Evolutionary conservation across 208 protist species (phyloP).

Genomic region (Endotrypanum monterogeii): DNA sequence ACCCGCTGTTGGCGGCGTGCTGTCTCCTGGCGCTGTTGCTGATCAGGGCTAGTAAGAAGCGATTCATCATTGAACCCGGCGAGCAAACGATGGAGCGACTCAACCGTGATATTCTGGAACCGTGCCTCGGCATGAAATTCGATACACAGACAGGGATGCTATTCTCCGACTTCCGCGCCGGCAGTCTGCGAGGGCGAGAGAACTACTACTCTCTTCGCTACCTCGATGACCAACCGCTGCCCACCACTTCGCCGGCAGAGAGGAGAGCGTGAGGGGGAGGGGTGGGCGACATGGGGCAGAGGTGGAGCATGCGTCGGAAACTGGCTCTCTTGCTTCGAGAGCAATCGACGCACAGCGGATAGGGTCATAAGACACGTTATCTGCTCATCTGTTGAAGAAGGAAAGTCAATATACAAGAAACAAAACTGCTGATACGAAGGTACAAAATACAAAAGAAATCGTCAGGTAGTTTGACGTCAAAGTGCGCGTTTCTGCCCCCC

Average conservation of each 20-base stretch:
- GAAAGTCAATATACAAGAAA: background rate
- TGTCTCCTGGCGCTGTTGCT: conserved; percentile 61
- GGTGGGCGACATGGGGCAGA: background rate
- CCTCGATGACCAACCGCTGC: conserved; percentile 11
- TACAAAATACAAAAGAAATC: background rate
- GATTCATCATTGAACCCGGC: conserved; percentile 81
- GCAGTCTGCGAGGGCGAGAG: conserved; percentile 25
- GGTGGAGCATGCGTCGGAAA: background rate
- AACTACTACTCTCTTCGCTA: conserved; percentile 68
- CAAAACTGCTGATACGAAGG: background rate
- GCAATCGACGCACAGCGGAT: too few species aligned
- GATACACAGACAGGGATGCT: conserved; percentile 70
- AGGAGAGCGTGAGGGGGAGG: background rate
- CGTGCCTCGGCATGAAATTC: conserved; percentile 82
- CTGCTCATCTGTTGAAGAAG: background rate
- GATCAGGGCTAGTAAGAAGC: conserved; percentile 68
- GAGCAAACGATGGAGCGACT: conserved; percentile 74
- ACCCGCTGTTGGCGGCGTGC: conserved; percentile 32
- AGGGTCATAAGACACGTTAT: too few species aligned
- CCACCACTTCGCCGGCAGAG: background rate
- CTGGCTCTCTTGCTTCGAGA: too few species aligned
- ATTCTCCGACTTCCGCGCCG: conserved; percentile 53
- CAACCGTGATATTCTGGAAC: conserved; percentile 76
- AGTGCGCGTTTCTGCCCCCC: too few species aligned
- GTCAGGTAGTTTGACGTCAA: background rate